These are phyloP conservation scores for Barbarea vulgaris DNA, from an alignment of 345 rosid genomes.

Conservation along the genomic window DNA sequence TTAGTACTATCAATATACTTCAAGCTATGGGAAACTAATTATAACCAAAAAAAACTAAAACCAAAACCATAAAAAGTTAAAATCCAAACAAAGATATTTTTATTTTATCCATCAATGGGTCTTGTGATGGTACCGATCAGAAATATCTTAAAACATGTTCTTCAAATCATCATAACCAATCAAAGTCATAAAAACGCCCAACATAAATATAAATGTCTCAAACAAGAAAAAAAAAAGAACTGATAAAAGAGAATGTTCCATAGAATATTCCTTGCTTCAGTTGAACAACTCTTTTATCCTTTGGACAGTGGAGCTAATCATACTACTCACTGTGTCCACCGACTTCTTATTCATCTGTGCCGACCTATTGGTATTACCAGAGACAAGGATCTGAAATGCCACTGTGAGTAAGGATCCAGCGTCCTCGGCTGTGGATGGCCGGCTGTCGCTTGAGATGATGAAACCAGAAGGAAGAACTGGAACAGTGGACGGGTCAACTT, in stretches of 20 bases:
- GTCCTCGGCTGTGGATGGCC: not conserved
- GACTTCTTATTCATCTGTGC: slow-evolving; percentile 44
- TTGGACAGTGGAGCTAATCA: slow-evolving; percentile 60
- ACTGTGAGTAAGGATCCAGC: slow-evolving; percentile 59
- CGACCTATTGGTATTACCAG: slow-evolving; percentile 21
- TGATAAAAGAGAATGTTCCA: slow-evolving; percentile 23
- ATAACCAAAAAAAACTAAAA: not conserved
- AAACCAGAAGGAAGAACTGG: slow-evolving; percentile 81
- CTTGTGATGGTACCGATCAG: not conserved
- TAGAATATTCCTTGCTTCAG: slow-evolving; percentile 37
- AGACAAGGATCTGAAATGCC: slow-evolving; percentile 62
- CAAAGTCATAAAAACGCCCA: not conserved
- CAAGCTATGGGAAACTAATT: not conserved
- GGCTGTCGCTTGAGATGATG: slow-evolving; percentile 55
- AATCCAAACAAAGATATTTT: not conserved
- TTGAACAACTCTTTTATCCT: slow-evolving; percentile 50
- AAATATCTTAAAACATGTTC: not conserved
- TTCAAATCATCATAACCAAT: not conserved
- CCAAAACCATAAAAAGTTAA: not conserved
- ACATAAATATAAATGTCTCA: slow-evolving; percentile 13
- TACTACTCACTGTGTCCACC: slow-evolving; percentile 52
- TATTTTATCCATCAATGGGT: not conserved
- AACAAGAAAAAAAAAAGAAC: not conserved
- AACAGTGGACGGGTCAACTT: slow-evolving; percentile 34
- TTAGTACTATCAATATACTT: not conserved